Evolutionary conservation across 140 eudicot genomes (phyloP), one percentile per base, ranked within the genome.

Genomic region (Erigeron philadelphicus): DNA sequence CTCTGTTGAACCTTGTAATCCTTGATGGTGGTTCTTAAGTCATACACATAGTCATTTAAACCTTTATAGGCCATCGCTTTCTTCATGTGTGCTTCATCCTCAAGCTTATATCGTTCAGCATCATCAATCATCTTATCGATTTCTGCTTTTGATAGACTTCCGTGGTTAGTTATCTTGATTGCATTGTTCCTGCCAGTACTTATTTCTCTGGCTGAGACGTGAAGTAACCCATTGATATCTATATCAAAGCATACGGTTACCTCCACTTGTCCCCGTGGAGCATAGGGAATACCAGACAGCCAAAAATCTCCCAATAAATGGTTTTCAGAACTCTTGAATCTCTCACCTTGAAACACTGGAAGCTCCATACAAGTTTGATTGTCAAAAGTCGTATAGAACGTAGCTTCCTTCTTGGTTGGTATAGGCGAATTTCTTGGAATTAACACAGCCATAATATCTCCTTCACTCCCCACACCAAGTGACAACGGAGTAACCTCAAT

Each of bases 141-240:
- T 21, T 67, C 72, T 31, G 0, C 11, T 12, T 13, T 9, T 1
- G 61, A 48, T 61, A 67, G n/a, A 25, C 46, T 67, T 2, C 72
- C 61, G 13, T 13, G 13, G 48, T n/a, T 15, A 9, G 72, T 67
- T 47, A 67, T 67, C 45, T 25, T 49, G 61, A 67, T 46, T 7
- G 25, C 7, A 15, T 48, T 67, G 25, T 49, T 67, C 11, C 1
- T 3, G 0, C 72, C 48, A 13, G n/a, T n/a, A n/a, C n/a, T n/a
- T n/a, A n/a, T n/a, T n/a, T n/a, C n/a, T n/a, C n/a, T n/a, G n/a
- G 61, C 72, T 0, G 72, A 49, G 47, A 67, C 72, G 8, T 17
- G 43, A 15, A 44, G 11, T 16, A 64, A 43, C 69, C 52, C 55
- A 15, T 44, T 4, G 6, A 53, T 55, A 64, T 64, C 72, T 12